A percentile compares a stretch with the other conserved stretches of the same genome.
Conservation (phyloP, 2,329 filamentous ascomycete genomes). For the Fusarium camptoceras region DNA sequence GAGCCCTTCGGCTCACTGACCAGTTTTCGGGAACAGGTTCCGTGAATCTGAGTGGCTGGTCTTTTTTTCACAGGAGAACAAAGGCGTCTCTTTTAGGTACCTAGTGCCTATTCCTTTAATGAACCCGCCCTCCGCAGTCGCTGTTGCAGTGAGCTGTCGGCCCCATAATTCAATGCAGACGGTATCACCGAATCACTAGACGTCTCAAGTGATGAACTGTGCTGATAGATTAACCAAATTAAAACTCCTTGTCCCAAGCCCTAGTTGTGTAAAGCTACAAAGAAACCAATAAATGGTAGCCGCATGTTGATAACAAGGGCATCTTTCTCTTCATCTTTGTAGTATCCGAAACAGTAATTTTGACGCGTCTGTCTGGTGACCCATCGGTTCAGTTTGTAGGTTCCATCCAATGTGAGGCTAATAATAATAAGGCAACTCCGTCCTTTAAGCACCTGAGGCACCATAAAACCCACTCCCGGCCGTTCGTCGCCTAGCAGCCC, state of each 20-base stretch:
- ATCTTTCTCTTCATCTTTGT: neutral
- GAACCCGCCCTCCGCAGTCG: conserved; percentile 9
- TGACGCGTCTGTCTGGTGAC: neutral
- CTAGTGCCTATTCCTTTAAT: neutral
- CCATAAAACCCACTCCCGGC: neutral
- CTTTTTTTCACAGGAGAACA: conserved; percentile 9
- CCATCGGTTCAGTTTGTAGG: neutral
- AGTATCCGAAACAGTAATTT: neutral
- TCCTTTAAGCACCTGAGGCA: conserved; percentile 19
- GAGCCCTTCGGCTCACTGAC: conserved; percentile 30
- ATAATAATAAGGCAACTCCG: neutral
- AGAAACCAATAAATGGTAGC: neutral
- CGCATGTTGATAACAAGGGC: neutral
- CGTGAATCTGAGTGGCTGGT: conserved; percentile 39
- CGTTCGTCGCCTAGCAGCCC: neutral
- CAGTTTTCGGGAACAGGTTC: conserved; percentile 26
- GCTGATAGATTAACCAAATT: neutral
- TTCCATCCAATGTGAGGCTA: neutral
- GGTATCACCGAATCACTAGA: conserved; percentile 32
- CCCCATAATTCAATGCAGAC: conserved; percentile 14
- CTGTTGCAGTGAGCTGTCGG: conserved; percentile 1
- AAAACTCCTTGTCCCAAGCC: neutral
- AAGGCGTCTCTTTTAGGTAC: conserved; percentile 4
- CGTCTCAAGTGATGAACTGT: conserved; percentile 1
- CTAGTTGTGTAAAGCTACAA: neutral